Evolutionary conservation across 2,329 filamentous ascomycete genomes (phyloP), one percentile per base, ranked within the genome.

Genomic region (Pezicula carpinea): DNA sequence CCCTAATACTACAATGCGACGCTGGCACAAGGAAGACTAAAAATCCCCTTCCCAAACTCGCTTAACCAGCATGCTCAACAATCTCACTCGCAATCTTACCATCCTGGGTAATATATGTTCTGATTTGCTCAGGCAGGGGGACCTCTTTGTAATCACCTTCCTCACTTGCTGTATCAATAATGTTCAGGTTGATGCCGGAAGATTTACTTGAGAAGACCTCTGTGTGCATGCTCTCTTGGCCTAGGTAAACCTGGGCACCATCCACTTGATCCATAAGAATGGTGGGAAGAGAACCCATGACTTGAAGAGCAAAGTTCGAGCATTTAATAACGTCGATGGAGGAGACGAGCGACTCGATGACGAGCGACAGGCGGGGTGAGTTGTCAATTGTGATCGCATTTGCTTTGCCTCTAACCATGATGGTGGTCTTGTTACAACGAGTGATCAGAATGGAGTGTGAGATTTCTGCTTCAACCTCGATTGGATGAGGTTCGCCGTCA

Each of bases 311-410:
- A 64, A 99, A 96, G 67, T 93, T 95, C 58, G 87, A 81, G 40
- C 87, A 92, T 71, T 97, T 97, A 74, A 99, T 93, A 19, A 95
- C 87, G 62, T 99, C 93, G 47, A 99, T 82, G 26, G 87, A 89
- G 41, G 88, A 95, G 40, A 97, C 88, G 10, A 97, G 82, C 1
- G 83, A 88, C 59, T 97, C 92, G 45, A 97, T 79, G 43, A 97
- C 82, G 44, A 99, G 79, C 22, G 89, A 95, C 15, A 95, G 75
- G 42, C 89, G 85, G 39, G 77, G 80, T 47, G 85, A 92, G 71
- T 96, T 96, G 70, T 97, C 93, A 57, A 97, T 79, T 5, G 90
- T 92, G 53, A 99, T 87, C n/a, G 93, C 90, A 65, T 99, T 99
- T 48, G 89, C 90, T 70, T 99, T 99, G 69, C 89, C 91, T 62